Percentiles rank a stretch among this genome's conserved stretches.
Evolutionary conservation across 2,329 filamentous ascomycete genomes (phyloP).

Genomic region (Calonectria honghensis): DNA sequence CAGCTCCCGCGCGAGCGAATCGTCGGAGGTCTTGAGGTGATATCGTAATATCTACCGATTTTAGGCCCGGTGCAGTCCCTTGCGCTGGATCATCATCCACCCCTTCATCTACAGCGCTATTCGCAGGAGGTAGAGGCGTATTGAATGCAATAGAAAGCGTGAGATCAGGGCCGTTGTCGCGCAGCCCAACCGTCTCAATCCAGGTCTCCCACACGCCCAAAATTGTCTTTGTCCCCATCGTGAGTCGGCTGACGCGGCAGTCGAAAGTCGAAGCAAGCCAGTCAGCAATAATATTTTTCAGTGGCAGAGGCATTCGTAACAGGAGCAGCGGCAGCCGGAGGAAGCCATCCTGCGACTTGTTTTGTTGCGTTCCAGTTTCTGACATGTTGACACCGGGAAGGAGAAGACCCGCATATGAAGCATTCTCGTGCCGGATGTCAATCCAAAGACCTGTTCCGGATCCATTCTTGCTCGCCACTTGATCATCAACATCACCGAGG

Average conservation of each 20-base stretch:
- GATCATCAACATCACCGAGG: conserved; percentile 56
- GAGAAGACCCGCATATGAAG: conserved; percentile 70
- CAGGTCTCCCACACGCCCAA: conserved; percentile 71
- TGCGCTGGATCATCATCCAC: conserved; percentile 44
- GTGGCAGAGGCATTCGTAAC: conserved; percentile 72
- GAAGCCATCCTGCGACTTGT: conserved; percentile 60
- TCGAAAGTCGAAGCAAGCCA: conserved; percentile 74
- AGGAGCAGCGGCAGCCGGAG: conserved; percentile 71
- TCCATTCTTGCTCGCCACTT: conserved; percentile 49
- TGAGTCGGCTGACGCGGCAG: conserved; percentile 71
- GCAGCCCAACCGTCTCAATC: conserved; percentile 64
- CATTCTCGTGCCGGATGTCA: conserved; percentile 72
- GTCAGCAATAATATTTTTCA: conserved; percentile 69
- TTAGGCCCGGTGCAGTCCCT: conserved; percentile 56
- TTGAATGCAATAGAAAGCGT: conserved; percentile 72
- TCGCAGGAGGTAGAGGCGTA: conserved; percentile 57
- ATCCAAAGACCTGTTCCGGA: conserved; percentile 64
- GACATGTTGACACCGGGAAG: conserved; percentile 62
- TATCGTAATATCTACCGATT: conserved; percentile 71
- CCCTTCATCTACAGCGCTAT: conserved; percentile 34
- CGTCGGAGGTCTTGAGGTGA: conserved; percentile 67
- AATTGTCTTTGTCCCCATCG: conserved; percentile 70
- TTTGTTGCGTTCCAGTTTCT: conserved; percentile 50
- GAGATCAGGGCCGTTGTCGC: conserved; percentile 64
- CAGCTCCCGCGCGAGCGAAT: conserved; percentile 66